Conservation (phyloP, 352 stramenopile genomes). For the Globisporangium canariense region DNA sequence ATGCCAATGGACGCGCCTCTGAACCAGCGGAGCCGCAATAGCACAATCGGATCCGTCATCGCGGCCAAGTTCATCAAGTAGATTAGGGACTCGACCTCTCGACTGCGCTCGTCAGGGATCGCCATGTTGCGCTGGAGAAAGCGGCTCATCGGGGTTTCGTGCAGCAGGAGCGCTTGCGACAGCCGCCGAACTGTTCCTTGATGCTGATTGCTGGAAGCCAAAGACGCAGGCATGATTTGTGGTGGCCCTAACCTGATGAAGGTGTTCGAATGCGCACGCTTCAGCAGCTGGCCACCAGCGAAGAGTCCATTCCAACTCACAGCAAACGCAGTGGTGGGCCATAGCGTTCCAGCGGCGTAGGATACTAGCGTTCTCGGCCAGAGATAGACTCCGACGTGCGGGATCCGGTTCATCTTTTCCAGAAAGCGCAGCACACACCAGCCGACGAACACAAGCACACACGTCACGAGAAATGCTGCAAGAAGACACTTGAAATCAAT, state of each 20-base stretch:
- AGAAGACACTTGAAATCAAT: conserved; percentile 15
- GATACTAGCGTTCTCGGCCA: conserved; percentile 11
- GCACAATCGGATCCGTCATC: conserved; percentile 12
- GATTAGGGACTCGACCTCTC: conserved; percentile 10
- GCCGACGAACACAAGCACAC: background rate
- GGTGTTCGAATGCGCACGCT: background rate
- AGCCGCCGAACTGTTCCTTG: background rate
- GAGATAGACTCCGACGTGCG: conserved; percentile 13
- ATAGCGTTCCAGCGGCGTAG: conserved; percentile 19
- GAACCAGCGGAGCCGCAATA: background rate
- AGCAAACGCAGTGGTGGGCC: conserved; percentile 12
- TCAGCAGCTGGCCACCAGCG: background rate
- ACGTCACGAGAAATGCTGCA: background rate
- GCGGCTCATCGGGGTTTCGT: conserved; percentile 1
- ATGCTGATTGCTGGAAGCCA: background rate
- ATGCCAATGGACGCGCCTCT: background rate
- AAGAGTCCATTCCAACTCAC: conserved; percentile 17
- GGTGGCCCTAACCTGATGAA: background rate
- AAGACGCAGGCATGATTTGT: background rate
- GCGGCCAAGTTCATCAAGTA: conserved; percentile 17
- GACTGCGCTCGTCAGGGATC: background rate
- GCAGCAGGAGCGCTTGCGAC: conserved; percentile 10
- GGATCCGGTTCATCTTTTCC: background rate
- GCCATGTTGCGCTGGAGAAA: background rate
- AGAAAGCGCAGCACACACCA: background rate